A percentile compares a stretch with the other conserved stretches of the same genome.
Evolutionary conservation across 2,329 filamentous ascomycete species (phyloP).

Genomic region (Knoxdaviesia proteae): DNA sequence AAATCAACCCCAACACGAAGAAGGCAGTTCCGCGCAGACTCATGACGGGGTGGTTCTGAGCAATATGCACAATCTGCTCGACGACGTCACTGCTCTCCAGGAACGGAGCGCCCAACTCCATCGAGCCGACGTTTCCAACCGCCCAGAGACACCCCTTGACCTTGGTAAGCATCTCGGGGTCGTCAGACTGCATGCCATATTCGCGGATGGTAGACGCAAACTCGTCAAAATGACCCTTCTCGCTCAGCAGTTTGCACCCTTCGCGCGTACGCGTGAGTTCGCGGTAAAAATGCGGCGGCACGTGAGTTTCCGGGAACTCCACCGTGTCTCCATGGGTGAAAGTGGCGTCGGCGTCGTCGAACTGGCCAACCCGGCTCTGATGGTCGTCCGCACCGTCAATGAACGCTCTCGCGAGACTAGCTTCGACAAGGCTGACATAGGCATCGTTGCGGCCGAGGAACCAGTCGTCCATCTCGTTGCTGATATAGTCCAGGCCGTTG

Average conservation of each 20-base stretch:
- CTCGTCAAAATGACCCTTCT: slow-evolving; percentile 92
- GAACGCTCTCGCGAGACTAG: slow-evolving; percentile 77
- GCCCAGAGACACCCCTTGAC: slow-evolving; percentile 97
- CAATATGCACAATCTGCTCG: slow-evolving; percentile 68
- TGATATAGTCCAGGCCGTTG: slow-evolving; percentile 93
- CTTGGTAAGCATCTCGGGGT: slow-evolving; percentile 69
- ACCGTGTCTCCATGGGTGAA: slow-evolving; percentile 14
- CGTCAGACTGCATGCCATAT: slow-evolving; percentile 65
- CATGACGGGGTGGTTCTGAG: slow-evolving; percentile 73
- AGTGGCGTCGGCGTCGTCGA: slow-evolving; percentile 29
- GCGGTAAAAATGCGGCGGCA: slow-evolving; percentile 95
- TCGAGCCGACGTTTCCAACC: slow-evolving; percentile 91
- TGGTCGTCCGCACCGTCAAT: slow-evolving; percentile 40
- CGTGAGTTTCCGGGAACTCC: slow-evolving; percentile 40
- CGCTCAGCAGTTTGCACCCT: slow-evolving; percentile 70
- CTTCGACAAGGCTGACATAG: slow-evolving; percentile 89
- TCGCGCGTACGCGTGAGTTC: slow-evolving; percentile 85
- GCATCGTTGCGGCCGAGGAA: slow-evolving; percentile 89
- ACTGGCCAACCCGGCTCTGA: slow-evolving; percentile 35
- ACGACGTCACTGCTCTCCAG: slow-evolving; percentile 81
- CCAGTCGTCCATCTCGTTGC: slow-evolving; percentile 99
- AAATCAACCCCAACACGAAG: slow-evolving; percentile 85
- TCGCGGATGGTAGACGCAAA: slow-evolving; percentile 80
- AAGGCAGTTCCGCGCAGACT: slow-evolving; percentile 89
- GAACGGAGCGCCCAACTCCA: slow-evolving; percentile 91